Percentiles rank a stretch among this genome's conserved stretches.
phyloP scores from a whole-genome alignment of 139 green algal genomes.

The Chlorella sp. region DNA sequence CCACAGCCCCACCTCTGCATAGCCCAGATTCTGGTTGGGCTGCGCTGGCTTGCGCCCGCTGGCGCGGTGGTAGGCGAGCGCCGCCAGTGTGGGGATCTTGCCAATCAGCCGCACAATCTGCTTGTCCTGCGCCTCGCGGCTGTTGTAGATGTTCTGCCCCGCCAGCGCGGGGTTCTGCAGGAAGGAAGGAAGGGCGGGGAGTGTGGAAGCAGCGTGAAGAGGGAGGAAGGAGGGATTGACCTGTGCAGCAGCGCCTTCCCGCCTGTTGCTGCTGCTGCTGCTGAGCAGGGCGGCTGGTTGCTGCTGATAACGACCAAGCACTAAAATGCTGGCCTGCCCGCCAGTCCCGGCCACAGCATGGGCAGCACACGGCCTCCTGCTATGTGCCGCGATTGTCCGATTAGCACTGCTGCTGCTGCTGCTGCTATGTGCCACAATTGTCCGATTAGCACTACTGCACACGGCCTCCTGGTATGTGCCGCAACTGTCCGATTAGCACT shows the following conservation, averaged over 20 bases:
- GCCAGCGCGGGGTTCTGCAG: conserved; percentile 92
- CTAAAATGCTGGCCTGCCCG: too few species aligned
- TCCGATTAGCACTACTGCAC: too few species aligned
- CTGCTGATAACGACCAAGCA: too few species aligned
- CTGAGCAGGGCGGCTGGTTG: too few species aligned
- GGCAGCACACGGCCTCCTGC: too few species aligned
- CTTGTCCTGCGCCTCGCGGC: conserved; percentile 91
- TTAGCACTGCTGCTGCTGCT: too few species aligned
- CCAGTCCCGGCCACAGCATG: not conserved
- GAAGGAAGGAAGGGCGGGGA: not conserved
- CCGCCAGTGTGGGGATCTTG: conserved; percentile 92
- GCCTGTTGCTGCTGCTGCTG: too few species aligned
- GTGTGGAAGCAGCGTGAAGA: not conserved
- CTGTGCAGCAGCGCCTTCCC: too few species aligned
- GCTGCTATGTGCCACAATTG: too few species aligned
- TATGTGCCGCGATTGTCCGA: too few species aligned
- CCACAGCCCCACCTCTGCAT: conserved; percentile 71
- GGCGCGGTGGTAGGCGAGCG: conserved; percentile 93
- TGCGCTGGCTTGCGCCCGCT: conserved; percentile 77
- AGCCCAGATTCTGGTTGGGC: conserved; percentile 90
- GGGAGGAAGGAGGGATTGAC: not conserved
- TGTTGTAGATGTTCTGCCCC: conserved; percentile 93
- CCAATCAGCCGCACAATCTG: conserved; percentile 93
- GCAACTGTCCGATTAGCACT: too few species aligned
- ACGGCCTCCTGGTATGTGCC: too few species aligned